These are phyloP conservation scores for Leccinum pachyderme DNA, from an alignment of 1,284 basidiomycete species.

Conservation along the genomic window DNA sequence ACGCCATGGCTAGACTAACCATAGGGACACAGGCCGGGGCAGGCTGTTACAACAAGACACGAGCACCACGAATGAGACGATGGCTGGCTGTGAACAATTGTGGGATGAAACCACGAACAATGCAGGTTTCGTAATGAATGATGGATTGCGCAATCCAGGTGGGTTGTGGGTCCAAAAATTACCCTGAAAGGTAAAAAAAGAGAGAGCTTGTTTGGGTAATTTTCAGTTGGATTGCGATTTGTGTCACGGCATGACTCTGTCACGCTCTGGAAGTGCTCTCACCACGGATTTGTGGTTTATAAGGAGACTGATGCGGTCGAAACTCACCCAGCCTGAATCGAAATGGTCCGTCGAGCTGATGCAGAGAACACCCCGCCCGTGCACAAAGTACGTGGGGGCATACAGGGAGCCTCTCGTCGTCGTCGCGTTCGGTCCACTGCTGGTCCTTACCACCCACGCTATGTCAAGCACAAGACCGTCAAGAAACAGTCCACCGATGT, in stretches of 20 bases:
- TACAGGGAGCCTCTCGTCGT: constrained; percentile 31
- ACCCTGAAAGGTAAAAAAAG: constrained; percentile 20
- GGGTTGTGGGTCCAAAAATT: constrained; percentile 34
- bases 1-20: too few species aligned
- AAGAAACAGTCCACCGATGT: constrained; percentile 8
- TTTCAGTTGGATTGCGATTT: constrained; percentile 31
- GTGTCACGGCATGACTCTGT: constrained; percentile 29
- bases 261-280: constrained; percentile 12
- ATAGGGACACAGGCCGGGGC: too few species aligned
- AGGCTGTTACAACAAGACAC: background rate
- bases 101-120: constrained; percentile 3
- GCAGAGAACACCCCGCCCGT: constrained; percentile 30
- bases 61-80: background rate
- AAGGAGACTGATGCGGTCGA: constrained; percentile 11
- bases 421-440: constrained; percentile 27
- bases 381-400: constrained; percentile 26
- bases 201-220: constrained; percentile 17
- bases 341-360: constrained; percentile 19
- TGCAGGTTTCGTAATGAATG: constrained; percentile 4
- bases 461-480: constrained; percentile 22
- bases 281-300: constrained; percentile 21
- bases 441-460: constrained; percentile 23
- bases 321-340: background rate
- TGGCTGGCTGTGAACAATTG: constrained; percentile 9
- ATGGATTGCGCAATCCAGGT: constrained; percentile 30